These are phyloP conservation scores for Flaveria linearis DNA, from an alignment of 129 eudicot genomes.

Conservation along the genomic window DNA sequence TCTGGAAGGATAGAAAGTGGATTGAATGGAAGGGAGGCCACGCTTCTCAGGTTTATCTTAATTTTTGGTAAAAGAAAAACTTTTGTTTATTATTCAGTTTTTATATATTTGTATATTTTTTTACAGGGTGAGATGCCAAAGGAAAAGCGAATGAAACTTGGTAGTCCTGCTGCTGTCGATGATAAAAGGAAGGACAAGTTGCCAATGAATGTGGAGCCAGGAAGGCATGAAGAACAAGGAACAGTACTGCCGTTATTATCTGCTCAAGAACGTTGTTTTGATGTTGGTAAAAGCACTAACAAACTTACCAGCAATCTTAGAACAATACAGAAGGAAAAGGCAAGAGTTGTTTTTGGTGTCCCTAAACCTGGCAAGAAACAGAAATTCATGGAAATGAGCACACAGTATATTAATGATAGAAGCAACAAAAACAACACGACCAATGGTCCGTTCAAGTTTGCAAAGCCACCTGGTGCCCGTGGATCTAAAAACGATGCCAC, in stretches of 20 bases:
- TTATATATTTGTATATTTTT: not conserved
- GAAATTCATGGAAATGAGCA: slow-evolving; percentile 92
- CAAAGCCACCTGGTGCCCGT: slow-evolving; percentile 42
- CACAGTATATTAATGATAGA: slow-evolving; percentile 58
- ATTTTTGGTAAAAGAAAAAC: not conserved
- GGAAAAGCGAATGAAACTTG: slow-evolving; percentile 66
- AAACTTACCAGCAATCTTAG: slow-evolving; percentile 43
- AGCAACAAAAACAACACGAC: slow-evolving; percentile 43
- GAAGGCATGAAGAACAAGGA: slow-evolving; percentile 50
- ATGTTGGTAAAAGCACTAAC: slow-evolving; percentile 54
- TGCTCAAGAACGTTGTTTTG: slow-evolving; percentile 42
- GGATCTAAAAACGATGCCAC: slow-evolving; percentile 48
- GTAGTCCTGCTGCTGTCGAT: slow-evolving; percentile 36
- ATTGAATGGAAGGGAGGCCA: slow-evolving; percentile 38
- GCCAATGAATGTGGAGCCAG: slow-evolving; percentile 35
- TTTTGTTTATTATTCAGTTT: not conserved
- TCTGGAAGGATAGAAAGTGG: slow-evolving; percentile 85
- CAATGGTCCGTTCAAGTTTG: slow-evolving; percentile 49
- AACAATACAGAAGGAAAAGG: slow-evolving; percentile 68
- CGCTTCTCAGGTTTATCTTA: slow-evolving; percentile 7
- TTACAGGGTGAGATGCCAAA: slow-evolving; percentile 78
- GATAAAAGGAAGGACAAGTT: slow-evolving; percentile 40
- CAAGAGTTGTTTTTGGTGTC: slow-evolving; percentile 86
- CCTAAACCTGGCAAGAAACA: slow-evolving; percentile 95
- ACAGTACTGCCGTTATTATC: slow-evolving; percentile 38